Percentiles rank a stretch among this genome's conserved stretches.
phyloP scores from a whole-genome alignment of 306 rosid species.

The Myrica gale region DNA sequence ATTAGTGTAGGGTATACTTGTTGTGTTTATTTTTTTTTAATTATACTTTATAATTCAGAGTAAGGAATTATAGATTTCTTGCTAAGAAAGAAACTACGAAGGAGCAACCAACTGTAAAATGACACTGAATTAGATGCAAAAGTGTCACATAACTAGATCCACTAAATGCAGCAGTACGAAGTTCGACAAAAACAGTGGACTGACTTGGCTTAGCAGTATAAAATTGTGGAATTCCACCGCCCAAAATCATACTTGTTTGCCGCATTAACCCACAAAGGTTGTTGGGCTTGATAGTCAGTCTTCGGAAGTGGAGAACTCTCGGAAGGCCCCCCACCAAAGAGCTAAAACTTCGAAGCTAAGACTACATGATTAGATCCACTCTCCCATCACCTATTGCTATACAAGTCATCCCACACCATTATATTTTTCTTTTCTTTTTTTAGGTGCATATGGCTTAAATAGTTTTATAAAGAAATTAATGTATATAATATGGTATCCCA shows the following conservation, averaged over 20 bases:
- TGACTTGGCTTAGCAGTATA: constrained; percentile 26
- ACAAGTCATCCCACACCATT: constrained; percentile 2
- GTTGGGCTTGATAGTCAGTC: constrained; percentile 26
- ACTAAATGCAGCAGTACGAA: background rate
- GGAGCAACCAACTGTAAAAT: background rate
- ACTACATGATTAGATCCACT: constrained; percentile 39
- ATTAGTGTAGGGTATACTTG: no score
- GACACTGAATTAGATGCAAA: background rate
- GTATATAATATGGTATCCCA: no score
- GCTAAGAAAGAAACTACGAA: no score
- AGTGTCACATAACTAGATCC: background rate
- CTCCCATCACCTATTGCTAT: background rate
- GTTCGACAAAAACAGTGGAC: constrained; percentile 6
- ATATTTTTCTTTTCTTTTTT: background rate
- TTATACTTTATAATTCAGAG: no score
- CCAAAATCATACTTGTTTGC: background rate
- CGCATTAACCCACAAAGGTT: constrained; percentile 20
- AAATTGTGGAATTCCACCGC: constrained; percentile 6
- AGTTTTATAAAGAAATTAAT: background rate
- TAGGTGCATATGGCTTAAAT: background rate
- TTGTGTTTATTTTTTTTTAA: no score
- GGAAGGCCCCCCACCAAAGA: constrained; percentile 23
- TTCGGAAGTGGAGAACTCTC: constrained; percentile 22
- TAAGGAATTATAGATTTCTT: no score
- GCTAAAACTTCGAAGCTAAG: constrained; percentile 58